Conservation (phyloP, 176 grass and related monocot genomes). For the Triticum turgidum region DNA sequence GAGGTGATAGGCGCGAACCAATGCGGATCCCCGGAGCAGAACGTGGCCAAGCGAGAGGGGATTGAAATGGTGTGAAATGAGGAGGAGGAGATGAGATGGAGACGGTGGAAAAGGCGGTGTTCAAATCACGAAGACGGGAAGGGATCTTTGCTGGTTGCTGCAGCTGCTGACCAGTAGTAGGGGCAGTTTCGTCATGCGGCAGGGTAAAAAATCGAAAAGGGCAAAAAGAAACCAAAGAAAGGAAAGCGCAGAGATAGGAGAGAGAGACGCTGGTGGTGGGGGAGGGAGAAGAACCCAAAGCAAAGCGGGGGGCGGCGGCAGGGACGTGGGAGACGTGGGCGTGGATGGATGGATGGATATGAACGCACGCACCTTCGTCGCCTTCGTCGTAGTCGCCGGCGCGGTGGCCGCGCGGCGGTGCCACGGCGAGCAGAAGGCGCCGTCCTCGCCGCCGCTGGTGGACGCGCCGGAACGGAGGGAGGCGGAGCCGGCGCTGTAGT, state of each 20-base stretch:
- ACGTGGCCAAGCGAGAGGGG: background rate
- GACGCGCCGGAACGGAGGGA: conserved; percentile 44
- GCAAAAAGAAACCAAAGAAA: conserved; percentile 18
- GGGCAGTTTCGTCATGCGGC: conserved; percentile 41
- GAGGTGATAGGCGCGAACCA: too few relatives aligned
- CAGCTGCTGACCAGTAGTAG: background rate
- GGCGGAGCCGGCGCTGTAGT: conserved; percentile 49
- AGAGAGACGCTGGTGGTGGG: conserved; percentile 5
- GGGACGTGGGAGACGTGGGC: background rate
- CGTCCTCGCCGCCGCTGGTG: conserved; percentile 64
- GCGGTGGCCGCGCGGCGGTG: background rate
- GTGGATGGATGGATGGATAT: background rate
- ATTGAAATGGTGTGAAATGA: background rate
- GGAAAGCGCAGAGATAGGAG: conserved; percentile 7
- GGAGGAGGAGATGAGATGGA: background rate
- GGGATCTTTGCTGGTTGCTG: conserved; percentile 21
- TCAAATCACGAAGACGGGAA: conserved; percentile 5
- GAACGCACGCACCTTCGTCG: conserved; percentile 28
- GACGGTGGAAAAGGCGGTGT: background rate
- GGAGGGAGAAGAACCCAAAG: conserved; percentile 47
- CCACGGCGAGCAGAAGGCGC: conserved; percentile 16
- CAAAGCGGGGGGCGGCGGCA: conserved; percentile 16
- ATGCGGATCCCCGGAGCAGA: conserved; percentile 33
- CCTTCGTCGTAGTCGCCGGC: background rate
- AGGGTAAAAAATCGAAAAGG: background rate